A percentile compares a stretch with the other conserved stretches of the same genome.
Conservation (phyloP, 768 basidiomycete genomes). For the Termitomyces sp. region DNA sequence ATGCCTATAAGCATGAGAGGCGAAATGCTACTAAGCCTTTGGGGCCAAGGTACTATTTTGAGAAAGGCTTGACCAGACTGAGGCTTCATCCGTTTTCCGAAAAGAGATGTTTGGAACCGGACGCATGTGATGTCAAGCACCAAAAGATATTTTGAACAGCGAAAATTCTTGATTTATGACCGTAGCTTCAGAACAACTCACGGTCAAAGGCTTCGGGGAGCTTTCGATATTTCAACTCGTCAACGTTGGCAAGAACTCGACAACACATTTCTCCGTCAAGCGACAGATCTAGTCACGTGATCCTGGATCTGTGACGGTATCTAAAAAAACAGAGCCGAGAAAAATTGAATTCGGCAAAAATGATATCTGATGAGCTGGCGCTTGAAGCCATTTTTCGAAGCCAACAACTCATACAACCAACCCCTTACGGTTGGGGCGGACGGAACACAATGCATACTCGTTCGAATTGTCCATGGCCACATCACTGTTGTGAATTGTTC, state of each 20-base stretch:
- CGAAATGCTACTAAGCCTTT: background rate
- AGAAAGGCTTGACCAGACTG: background rate
- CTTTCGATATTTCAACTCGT: background rate
- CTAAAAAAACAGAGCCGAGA: background rate
- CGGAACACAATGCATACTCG: background rate
- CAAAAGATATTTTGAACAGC: background rate
- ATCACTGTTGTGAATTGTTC: background rate
- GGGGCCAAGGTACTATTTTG: background rate
- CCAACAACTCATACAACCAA: background rate
- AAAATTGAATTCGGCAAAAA: background rate
- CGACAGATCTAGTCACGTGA: background rate
- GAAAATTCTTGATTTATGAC: background rate
- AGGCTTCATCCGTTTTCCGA: background rate
- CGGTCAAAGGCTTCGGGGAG: background rate
- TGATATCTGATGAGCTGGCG: background rate
- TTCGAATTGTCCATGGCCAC: background rate
- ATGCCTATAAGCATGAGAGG: background rate
- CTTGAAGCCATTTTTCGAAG: background rate
- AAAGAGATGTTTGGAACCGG: background rate
- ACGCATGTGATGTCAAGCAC: background rate
- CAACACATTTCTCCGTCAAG: too few relatives aligned
- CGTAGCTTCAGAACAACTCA: background rate
- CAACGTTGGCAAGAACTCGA: background rate
- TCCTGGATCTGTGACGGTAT: background rate
- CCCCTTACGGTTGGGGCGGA: background rate